These are phyloP conservation scores for Magnaporthiopsis incrustans DNA, from an alignment of 2,329 filamentous ascomycete species.

Conservation along the genomic window DNA sequence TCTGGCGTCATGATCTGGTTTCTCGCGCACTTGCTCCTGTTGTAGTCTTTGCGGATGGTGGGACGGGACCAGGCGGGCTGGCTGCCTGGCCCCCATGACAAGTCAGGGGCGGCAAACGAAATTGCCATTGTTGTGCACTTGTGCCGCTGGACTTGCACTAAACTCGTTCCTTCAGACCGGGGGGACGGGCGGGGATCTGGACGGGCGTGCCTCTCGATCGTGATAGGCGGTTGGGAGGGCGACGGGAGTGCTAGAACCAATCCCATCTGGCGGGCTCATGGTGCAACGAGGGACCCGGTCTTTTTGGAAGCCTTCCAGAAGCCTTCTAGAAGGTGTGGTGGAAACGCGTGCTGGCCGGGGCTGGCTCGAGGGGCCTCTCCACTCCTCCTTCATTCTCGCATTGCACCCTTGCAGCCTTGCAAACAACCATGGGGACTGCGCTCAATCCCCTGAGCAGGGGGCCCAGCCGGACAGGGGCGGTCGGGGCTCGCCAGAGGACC, in stretches of 20 bases:
- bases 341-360: background rate
- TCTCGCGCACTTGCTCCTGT: background rate
- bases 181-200: background rate
- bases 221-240: background rate
- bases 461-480: background rate
- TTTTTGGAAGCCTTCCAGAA: slow-evolving; percentile 10
- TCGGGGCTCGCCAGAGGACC: background rate
- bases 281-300: background rate
- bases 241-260: slow-evolving; percentile 4
- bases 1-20: background rate
- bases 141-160: background rate
- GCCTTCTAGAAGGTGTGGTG: slow-evolving; percentile 7
- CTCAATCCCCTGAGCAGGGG: background rate
- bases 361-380: no score
- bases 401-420: slow-evolving; percentile 1
- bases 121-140: background rate
- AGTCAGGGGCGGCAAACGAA: background rate
- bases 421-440: background rate
- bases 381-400: background rate
- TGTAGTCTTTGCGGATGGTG: no score
- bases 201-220: background rate
- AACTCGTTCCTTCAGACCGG: no score
- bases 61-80: no score
- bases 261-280: background rate
- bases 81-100: background rate